These are phyloP conservation scores for Xylaria bambusicola DNA, from an alignment of 495 filamentous ascomycete genomes.

Conservation along the genomic window DNA sequence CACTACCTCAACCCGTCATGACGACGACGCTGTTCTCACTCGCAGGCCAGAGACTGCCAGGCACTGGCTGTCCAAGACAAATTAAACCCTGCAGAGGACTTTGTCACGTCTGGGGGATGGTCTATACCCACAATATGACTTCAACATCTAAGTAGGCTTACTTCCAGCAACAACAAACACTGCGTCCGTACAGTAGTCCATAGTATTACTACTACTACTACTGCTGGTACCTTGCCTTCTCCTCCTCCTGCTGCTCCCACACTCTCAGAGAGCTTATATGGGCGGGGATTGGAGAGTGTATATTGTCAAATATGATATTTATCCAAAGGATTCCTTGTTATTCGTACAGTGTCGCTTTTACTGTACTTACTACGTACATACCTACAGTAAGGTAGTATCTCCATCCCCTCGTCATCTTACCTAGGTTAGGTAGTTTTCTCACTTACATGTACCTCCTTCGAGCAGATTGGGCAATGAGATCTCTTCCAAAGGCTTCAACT, in stretches of 20 bases:
- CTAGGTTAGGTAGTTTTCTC: too few species aligned
- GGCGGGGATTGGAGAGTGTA: too few species aligned
- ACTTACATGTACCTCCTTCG: conserved; percentile 1
- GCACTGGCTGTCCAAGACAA: conserved; percentile 14
- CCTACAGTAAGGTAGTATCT: not conserved
- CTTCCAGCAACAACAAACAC: too few species aligned
- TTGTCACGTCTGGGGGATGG: conserved; percentile 14
- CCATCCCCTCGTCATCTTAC: conserved; percentile 4
- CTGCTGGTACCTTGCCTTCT: too few species aligned
- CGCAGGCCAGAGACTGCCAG: not conserved
- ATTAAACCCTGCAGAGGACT: conserved; percentile 24
- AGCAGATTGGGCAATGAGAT: conserved; percentile 13
- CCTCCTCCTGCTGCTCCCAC: too few species aligned
- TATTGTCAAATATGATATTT: too few species aligned
- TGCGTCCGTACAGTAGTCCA: too few species aligned
- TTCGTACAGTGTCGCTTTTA: not conserved
- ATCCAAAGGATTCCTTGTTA: too few species aligned
- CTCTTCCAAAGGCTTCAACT: not conserved
- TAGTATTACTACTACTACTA: too few species aligned
- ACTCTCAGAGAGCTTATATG: too few species aligned
- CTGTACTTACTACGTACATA: too few species aligned
- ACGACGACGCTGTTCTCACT: not conserved
- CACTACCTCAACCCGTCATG: not conserved
- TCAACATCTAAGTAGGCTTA: not conserved
- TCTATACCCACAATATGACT: conserved; percentile 7